These are phyloP conservation scores for Solanum sitiens DNA, from an alignment of 257 asterid species.

Conservation along the genomic window DNA sequence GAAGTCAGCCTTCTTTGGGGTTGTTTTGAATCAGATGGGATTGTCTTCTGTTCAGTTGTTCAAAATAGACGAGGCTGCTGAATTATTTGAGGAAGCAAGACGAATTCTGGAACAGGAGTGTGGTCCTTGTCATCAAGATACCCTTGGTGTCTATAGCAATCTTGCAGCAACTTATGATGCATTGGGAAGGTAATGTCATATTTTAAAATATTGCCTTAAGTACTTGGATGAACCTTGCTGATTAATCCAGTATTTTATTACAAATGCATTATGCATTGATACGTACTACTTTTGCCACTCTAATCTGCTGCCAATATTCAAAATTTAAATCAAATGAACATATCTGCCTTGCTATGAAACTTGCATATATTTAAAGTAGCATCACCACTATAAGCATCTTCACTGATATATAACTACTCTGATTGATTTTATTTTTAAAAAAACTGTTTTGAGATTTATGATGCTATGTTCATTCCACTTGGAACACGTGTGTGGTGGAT, in stretches of 20 bases:
- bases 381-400: background rate
- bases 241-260: background rate
- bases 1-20: constrained; percentile 93
- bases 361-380: background rate
- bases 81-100: constrained; percentile 94
- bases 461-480: background rate
- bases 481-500: background rate
- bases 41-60: constrained; percentile 88
- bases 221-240: background rate
- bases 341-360: background rate
- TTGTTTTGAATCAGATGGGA: constrained; percentile 97
- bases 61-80: constrained; percentile 96
- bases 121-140: constrained; percentile 92
- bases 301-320: background rate
- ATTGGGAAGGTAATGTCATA: constrained; percentile 76
- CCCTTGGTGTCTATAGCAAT: constrained; percentile 94
- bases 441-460: background rate
- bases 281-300: background rate
- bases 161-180: constrained; percentile 99
- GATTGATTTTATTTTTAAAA: background rate
- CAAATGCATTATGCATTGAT: background rate
- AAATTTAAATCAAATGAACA: background rate
- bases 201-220: background rate
- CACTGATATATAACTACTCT: background rate
- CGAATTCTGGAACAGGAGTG: constrained; percentile 83